Evolutionary conservation across 1,139 yeast species (phyloP).

Genomic region (Lodderomyces elongisporus): DNA sequence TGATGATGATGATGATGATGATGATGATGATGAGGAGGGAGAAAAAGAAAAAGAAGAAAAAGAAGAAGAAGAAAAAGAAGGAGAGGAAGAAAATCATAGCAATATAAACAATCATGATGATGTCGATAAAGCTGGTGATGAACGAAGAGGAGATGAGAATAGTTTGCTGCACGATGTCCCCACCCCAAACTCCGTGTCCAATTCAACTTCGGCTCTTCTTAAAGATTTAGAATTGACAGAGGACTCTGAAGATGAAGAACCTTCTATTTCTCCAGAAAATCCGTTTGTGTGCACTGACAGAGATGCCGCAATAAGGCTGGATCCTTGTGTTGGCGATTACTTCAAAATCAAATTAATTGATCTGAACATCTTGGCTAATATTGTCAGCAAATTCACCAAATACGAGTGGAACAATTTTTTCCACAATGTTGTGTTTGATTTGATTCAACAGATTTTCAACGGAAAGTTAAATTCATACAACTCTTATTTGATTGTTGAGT

Average conservation of each 20-base stretch:
- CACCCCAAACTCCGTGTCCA: no score
- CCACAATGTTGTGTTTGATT: conserved; percentile 47
- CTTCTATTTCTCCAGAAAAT: conserved; percentile 40
- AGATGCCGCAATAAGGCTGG: conserved; percentile 25
- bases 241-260: conserved; percentile 46
- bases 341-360: conserved; percentile 41
- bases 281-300: conserved; percentile 44
- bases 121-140: no score
- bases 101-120: no score
- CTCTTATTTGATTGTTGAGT: conserved; percentile 42
- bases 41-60: no score
- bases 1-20: conserved; percentile 3
- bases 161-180: no score
- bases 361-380: conserved; percentile 32
- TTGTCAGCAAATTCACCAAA: conserved; percentile 33
- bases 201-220: conserved; percentile 13
- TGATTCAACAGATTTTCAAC: conserved; percentile 45
- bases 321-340: conserved; percentile 42
- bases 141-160: no score
- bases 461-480: conserved; percentile 46
- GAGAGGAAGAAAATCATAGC: no score
- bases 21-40: no score
- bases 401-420: conserved; percentile 48
- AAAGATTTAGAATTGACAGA: conserved; percentile 23
- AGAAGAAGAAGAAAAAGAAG: no score